Conservation (phyloP, 495 filamentous ascomycete genomes). For the Bathelium albidoporum region DNA sequence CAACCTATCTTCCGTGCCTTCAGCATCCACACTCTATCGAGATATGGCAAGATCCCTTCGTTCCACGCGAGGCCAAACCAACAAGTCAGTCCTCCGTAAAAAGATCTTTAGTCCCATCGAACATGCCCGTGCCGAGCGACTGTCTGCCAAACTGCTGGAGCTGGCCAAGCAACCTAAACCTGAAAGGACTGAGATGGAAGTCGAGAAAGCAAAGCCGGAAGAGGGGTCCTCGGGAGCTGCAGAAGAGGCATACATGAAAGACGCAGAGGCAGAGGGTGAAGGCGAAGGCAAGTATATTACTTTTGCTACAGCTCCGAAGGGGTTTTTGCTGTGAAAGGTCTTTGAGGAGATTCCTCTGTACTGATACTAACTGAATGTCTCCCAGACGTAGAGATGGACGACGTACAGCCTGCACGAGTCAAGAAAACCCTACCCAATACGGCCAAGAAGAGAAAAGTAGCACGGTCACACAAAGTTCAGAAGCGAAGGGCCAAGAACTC, state of each 20-base stretch:
- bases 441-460: neutral
- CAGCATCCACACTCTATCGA: neutral
- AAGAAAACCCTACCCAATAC: neutral
- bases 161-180: constrained; percentile 57
- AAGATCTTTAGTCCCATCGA: constrained; percentile 73
- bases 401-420: neutral
- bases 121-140: constrained; percentile 60
- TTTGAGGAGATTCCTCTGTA: no score
- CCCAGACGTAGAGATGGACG: neutral
- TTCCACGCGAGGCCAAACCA: neutral
- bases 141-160: constrained; percentile 71
- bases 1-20: no score
- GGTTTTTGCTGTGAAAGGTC: neutral
- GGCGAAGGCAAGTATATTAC: neutral
- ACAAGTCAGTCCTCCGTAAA: constrained; percentile 43
- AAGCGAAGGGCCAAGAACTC: neutral
- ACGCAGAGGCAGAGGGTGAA: neutral
- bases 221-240: neutral
- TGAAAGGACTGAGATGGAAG: constrained; percentile 28
- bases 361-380: neutral
- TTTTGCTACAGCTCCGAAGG: neutral
- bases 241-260: neutral
- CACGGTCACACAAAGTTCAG: constrained; percentile 1
- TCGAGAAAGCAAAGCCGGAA: constrained; percentile 13
- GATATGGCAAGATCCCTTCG: neutral